Base-by-base conservation (phyloP, 345 rosid genomes). In the Cardiospermum halicacabum region DNA sequence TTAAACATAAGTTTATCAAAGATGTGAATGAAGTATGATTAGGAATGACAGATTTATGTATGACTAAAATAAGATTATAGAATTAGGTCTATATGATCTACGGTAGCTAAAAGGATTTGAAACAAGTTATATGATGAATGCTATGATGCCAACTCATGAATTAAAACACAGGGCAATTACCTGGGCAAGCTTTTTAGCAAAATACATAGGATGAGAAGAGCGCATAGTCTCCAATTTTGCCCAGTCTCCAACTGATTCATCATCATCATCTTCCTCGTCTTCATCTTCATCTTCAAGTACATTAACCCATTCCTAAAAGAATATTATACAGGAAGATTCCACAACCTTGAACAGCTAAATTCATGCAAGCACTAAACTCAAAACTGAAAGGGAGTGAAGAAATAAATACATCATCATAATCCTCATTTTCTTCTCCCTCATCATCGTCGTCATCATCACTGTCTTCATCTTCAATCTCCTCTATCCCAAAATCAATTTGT, bases 201-300 rank as follows among this genome's bases (percentile, higher is more conserved):
- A 94, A 78, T 72, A 85, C 89, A 89, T 84, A 54, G 99, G 99
- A 78, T 94, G 99, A 69, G 96, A 87, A 68, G 77, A 80, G 58
- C 89, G 85, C 99, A 91, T 83, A 2, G 96, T 91, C 62, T 91
- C 96, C 81, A 84, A 80, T 40, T 85, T 85, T 61, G 95, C 92
- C 97, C 97, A 91, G 77, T 91, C 97, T 61, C 95, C 88, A 57
- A 81, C 79, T 3, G 75, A 51, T 49, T 80, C 96, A 70, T 88
- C 87, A 53, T 78, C 76, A 53, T 80, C 86, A 28, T 81, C 81
- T 15, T 75, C 81, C 43, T 76, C 81, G 58, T 83, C 91, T 1
- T 24, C 48, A 15, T 53, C 59, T 51, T 71, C 89, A 71, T 81
- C 85, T 3, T 88, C 85, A 47, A 91, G 81, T 73, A 81, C 81